Evolutionary conservation across 2,329 filamentous ascomycete species (phyloP), one percentile per base, ranked within the genome.

Genomic region (Venturia nashicola): DNA sequence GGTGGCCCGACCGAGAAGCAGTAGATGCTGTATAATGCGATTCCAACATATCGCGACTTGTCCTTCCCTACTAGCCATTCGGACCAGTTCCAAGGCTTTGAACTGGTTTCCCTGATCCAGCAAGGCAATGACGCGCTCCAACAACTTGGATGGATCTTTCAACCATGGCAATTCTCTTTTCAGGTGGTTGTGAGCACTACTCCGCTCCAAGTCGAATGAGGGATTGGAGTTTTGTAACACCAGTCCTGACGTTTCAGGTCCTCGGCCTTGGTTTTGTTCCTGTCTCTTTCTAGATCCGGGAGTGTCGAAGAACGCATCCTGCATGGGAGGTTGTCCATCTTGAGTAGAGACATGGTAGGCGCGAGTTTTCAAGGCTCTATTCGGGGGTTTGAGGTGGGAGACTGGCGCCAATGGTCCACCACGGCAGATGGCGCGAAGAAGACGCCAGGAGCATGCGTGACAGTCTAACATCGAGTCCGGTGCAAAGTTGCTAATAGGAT

Each of bases 1-100:
- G 65, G 81, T 80, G 42, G 91, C 74, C 61, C 81, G 80, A 51
- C 83, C 79, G 32, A 84, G 78, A 51, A 81, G 76, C 73, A 97
- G 76, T 66, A 84, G 79, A 73, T 91, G 85, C 65, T 87, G 82
- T 64, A 99, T 86, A 55, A 96, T 75, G 71, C 89, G 84, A 74
- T 97, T 97, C 92, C 93, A 99, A 65, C 88, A 86, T 65, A 95
- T 91, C 4, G 83, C 78, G 67, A 88, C 86, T 65, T 86, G 77
- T 67, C 83, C 79, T 0, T 79, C 74, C 68, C 82, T 84, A 73
- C 86, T 91, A n/a, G 88, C 87, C 68, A 82, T 78, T 65, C 88
- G 85, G 44, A 88, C 83, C 65, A 96, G 73, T 23, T 83, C 77
- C 51, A 87, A 74, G 34, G 91, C 91, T 70, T 90, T 85, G 2